phyloP scores from a whole-genome alignment of 352 stramenopile genomes.

The Phytophthora cryptogea region DNA sequence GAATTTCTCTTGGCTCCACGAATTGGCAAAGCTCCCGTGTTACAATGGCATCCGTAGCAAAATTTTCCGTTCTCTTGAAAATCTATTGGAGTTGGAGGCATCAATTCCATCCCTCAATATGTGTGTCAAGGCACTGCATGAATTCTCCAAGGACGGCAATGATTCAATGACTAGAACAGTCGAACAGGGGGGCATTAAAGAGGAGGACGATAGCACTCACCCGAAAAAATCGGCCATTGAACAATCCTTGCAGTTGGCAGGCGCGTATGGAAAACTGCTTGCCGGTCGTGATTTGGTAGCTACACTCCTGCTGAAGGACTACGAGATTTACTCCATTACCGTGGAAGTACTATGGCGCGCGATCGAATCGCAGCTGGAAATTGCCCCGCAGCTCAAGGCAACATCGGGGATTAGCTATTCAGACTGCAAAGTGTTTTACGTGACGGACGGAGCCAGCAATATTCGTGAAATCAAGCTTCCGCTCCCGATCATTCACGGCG shows the following conservation, averaged over 20 bases:
- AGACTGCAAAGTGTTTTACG: constrained; percentile 84
- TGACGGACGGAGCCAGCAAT: constrained; percentile 57
- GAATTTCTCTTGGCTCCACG: constrained; percentile 72
- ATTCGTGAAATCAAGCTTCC: constrained; percentile 84
- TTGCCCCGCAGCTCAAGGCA: constrained; percentile 57
- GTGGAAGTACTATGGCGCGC: constrained; percentile 74
- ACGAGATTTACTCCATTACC: constrained; percentile 60
- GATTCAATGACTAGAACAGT: constrained; percentile 10
- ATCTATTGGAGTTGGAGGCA: constrained; percentile 71
- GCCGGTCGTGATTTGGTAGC: constrained; percentile 66
- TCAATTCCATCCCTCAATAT: constrained; percentile 65
- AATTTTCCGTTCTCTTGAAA: constrained; percentile 72
- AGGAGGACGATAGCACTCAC: constrained; percentile 19
- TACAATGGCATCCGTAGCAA: constrained; percentile 58
- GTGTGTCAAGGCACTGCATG: constrained; percentile 70
- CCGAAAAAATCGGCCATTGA: constrained; percentile 50
- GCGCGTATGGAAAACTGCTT: constrained; percentile 70
- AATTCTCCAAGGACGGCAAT: constrained; percentile 56
- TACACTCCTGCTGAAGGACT: constrained; percentile 63
- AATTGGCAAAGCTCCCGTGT: constrained; percentile 69
- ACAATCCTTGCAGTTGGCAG: constrained; percentile 61
- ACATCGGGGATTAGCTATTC: constrained; percentile 61
- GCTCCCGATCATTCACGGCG: constrained; percentile 66
- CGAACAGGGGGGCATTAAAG: constrained; percentile 17
- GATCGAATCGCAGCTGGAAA: constrained; percentile 66